phyloP scores from a whole-genome alignment of 371 early-diverging fungal species.

The Mucor plumbeus region DNA sequence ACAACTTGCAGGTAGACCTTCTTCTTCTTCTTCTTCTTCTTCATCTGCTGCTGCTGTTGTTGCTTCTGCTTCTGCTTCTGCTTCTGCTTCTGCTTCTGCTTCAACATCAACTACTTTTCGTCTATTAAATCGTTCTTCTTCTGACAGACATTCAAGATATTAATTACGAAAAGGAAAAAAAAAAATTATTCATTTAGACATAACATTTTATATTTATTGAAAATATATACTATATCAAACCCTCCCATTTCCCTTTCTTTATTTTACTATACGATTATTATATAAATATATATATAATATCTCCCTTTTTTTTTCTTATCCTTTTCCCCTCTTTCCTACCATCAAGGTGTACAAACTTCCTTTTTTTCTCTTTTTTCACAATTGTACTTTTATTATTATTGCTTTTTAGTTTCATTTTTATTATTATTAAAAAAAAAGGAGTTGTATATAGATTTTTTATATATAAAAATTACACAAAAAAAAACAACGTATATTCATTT shows the following conservation, averaged over 20 bases:
- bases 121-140: background rate
- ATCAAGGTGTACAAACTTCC: background rate
- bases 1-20: slow-evolving; percentile 23
- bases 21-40: slow-evolving; percentile 19
- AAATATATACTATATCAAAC: background rate
- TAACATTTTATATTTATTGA: slow-evolving; percentile 1
- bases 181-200: slow-evolving; percentile 10
- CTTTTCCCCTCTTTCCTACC: slow-evolving; percentile 7
- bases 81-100: background rate
- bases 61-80: background rate
- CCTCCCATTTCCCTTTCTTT: no score
- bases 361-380: background rate
- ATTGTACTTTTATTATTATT: slow-evolving; percentile 1
- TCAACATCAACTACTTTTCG: slow-evolving; percentile 9
- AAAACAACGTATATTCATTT: background rate
- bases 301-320: slow-evolving; percentile 6
- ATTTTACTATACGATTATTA: no score
- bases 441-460: background rate
- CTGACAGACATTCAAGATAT: slow-evolving; percentile 37
- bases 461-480: background rate
- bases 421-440: background rate
- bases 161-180: slow-evolving; percentile 5
- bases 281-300: background rate
- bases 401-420: background rate
- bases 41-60: slow-evolving; percentile 4